Base-by-base conservation (phyloP, 306 rosid genomes). In the Elaeagnus macrophylla region DNA sequence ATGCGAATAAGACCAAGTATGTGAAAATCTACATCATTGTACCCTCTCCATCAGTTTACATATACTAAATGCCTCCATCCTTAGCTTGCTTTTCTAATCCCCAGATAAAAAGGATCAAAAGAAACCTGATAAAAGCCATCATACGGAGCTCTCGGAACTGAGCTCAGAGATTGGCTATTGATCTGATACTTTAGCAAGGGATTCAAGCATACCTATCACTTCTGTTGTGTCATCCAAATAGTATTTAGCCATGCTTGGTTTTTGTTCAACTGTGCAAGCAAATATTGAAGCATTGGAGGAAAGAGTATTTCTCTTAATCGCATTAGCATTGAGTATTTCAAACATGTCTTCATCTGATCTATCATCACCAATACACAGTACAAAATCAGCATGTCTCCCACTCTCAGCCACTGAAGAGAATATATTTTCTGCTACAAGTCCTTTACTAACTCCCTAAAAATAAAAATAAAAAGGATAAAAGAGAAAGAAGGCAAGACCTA, bases 311-410 rank as follows among this genome's bases (percentile, higher is more conserved):
- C 59, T 79, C 7, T 55, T 57, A 37, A 66, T 56, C 18, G 89
- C 70, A 51, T 43, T 63, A 39, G 68, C 80, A 46, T n/a, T n/a
- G n/a, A 82, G 79, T 20, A 67, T 79, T 76, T 76, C 83, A 57
- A 82, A 82, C 89, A 82, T 82, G 41, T 79, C 85, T 75, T 82
- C 89, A 11, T 82, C 89, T 11, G 89, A 82, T 60, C 89, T 67
- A 53, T 82, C 89, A 41, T 82, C 89, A 37, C 89, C 89, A 7
- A 82, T 57, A 39, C 89, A 82, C 48, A 82, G 56, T n/a, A 82
- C 74, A 60, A 82, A 82, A 71, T 82, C 89, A 1, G 82, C 83
- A 54, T 58, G 73, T 56, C 59, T 79, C 39, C 83, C 89, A 5
- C 35, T 50, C 14, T 66, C 71, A 6, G 55, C 68, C 85, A 79